Base-by-base conservation (phyloP, 2,329 filamentous ascomycete species). In the Pseudogymnoascus sp. region DNA sequence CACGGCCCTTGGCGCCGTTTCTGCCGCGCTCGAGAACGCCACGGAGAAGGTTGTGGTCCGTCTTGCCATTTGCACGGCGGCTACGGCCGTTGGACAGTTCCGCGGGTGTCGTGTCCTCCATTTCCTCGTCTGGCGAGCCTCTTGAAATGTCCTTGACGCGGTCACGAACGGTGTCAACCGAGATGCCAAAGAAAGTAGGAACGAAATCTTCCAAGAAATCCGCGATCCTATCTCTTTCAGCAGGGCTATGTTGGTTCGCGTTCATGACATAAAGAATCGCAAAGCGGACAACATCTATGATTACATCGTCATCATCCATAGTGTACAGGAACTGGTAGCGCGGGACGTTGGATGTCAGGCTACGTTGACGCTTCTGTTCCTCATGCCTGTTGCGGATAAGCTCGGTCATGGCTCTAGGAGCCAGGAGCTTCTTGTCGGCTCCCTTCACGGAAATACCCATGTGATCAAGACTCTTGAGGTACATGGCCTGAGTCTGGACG, bases 401-500 rank as follows among this genome's bases (percentile, higher is more conserved):
- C 69, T 92, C 90, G 35, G 94, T 88, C 10, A 99, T 84, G 64
- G 93, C 89, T 77, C 97, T 97, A 3, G 89, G 87, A 60, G 93
- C 90, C 65, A 97, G 90, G 68, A 91, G 88, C 69, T 92, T 89
- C 83, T 97, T 97, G 76, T 99, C 94, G 38, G 84, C 87, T 66
- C 87, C 85, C 77, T 94, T 96, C 70, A 91, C 90, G 62, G 91
- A 87, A 65, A 96, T 92, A 18, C 92, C 92, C 83, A 97, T 96
- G 72, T 99, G 94, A 72, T 99, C 94, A 61, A 99, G 84, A 74
- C 92, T 96, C 78, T 92, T 95, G 77, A 95, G 90, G 76, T 97
- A 96, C 79, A 96, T 93, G 71, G 89, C 88, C 72, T 96, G 89
- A 23, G 93, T 97, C 77, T 97, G 94, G 60, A 91, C 88, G 67